Percentiles rank a stretch among this genome's conserved stretches.
These are phyloP conservation scores for Beauveria scarabaeidicola DNA, from an alignment of 2,329 filamentous ascomycete species.

Conservation along the genomic window DNA sequence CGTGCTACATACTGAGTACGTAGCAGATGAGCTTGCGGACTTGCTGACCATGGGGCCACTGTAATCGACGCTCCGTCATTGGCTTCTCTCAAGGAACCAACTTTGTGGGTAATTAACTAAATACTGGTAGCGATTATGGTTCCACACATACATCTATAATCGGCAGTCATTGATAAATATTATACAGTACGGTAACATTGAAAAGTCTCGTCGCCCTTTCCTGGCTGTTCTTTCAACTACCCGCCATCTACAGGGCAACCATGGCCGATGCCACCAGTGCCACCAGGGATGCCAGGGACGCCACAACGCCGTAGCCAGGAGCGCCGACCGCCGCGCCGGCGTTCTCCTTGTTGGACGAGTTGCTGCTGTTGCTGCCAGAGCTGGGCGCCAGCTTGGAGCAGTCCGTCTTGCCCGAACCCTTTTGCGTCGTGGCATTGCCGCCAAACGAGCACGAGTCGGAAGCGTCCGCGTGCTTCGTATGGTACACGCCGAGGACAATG, in stretches of 20 bases:
- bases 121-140: not conserved
- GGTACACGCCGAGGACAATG: constrained; percentile 37
- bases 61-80: constrained; percentile 1
- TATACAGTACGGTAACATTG: not conserved
- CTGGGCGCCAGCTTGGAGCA: constrained; percentile 37
- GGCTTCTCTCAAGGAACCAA: not conserved
- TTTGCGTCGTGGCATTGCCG: constrained; percentile 52
- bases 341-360: constrained; percentile 11
- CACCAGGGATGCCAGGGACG: constrained; percentile 25
- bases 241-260: constrained; percentile 39
- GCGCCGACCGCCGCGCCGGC: constrained; percentile 28
- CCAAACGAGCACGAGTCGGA: constrained; percentile 61
- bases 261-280: constrained; percentile 40
- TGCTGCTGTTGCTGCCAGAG: constrained; percentile 13
- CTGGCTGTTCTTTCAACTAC: not conserved
- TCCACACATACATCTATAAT: not conserved
- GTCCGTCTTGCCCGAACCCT: constrained; percentile 35
- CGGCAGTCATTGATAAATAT: not conserved
- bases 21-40: not conserved
- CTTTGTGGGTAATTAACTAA: not conserved
- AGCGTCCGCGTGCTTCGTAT: constrained; percentile 45
- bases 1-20: too few species aligned
- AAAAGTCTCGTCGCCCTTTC: not conserved
- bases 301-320: constrained; percentile 28
- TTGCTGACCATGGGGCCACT: not conserved